phyloP scores from a whole-genome alignment of 2,329 filamentous ascomycete genomes.

The Aureobasidium subglaciale region DNA sequence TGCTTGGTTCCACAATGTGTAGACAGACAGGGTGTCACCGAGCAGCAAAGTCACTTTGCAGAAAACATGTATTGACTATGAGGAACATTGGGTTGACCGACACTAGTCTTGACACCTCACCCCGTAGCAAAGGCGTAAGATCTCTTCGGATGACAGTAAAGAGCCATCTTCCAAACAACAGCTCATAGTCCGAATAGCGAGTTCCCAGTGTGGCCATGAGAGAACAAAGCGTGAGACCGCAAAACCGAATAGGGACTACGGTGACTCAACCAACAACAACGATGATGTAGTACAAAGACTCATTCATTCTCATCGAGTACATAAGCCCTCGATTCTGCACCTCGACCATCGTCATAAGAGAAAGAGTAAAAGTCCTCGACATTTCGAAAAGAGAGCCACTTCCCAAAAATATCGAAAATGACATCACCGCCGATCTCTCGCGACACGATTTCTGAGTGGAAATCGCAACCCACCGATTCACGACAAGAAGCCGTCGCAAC shows the following conservation, averaged over 20 bases:
- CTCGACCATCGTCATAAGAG: neutral
- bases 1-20: no score
- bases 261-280: constrained; percentile 1
- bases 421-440: constrained; percentile 1
- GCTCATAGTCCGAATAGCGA: no score
- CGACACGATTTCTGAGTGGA: neutral
- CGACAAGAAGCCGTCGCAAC: constrained; percentile 4
- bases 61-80: no score
- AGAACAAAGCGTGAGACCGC: constrained; percentile 4
- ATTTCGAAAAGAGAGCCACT: neutral
- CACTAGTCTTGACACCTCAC: no score
- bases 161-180: no score
- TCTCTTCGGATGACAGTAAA: no score
- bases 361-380: neutral
- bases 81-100: no score
- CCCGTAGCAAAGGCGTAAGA: no score
- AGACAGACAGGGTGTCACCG: no score
- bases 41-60: no score
- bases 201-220: no score
- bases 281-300: constrained; percentile 6
- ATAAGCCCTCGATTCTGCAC: neutral
- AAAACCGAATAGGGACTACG: neutral
- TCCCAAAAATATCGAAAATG: constrained; percentile 6
- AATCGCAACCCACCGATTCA: neutral
- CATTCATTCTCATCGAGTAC: neutral